These are phyloP conservation scores for Galeopsis tetrahit DNA, from an alignment of 257 asterid species.

Conservation along the genomic window DNA sequence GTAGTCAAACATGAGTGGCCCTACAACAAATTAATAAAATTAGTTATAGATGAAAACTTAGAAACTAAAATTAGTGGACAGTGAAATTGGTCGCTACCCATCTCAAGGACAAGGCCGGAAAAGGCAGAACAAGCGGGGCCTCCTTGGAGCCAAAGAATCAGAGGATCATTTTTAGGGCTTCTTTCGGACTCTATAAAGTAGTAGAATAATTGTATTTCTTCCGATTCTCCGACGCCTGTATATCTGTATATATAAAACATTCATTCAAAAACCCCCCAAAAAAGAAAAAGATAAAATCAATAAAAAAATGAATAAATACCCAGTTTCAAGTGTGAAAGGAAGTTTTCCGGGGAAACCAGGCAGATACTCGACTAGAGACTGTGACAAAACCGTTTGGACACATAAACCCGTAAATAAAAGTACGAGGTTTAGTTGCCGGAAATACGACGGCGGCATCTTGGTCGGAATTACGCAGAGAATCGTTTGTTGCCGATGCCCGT, in stretches of 20 bases:
- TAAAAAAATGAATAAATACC: neutral
- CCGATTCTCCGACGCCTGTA: conserved; percentile 34
- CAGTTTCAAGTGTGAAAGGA: conserved; percentile 45
- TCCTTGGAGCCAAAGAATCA: conserved; percentile 40
- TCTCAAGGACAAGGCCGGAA: conserved; percentile 31
- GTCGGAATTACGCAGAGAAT: too few relatives aligned
- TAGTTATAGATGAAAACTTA: too few relatives aligned
- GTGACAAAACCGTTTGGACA: neutral
- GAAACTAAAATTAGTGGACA: neutral
- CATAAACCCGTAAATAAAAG: neutral
- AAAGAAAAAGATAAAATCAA: neutral
- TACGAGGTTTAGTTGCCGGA: neutral
- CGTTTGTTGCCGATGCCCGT: too few relatives aligned
- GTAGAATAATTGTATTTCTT: conserved; percentile 34
- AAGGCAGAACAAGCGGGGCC: conserved; percentile 40
- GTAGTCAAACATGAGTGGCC: conserved; percentile 45
- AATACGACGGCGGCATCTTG: neutral
- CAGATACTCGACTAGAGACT: conserved; percentile 27
- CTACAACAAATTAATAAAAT: conserved; percentile 26
- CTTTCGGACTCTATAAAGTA: conserved; percentile 36
- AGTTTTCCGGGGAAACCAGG: conserved; percentile 47
- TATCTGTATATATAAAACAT: conserved; percentile 12
- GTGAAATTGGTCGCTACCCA: conserved; percentile 13
- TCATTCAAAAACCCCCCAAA: neutral
- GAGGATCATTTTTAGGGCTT: conserved; percentile 35